phyloP scores from a whole-genome alignment of 805 yeast species.

The Metschnikowia dekortorum region DNA sequence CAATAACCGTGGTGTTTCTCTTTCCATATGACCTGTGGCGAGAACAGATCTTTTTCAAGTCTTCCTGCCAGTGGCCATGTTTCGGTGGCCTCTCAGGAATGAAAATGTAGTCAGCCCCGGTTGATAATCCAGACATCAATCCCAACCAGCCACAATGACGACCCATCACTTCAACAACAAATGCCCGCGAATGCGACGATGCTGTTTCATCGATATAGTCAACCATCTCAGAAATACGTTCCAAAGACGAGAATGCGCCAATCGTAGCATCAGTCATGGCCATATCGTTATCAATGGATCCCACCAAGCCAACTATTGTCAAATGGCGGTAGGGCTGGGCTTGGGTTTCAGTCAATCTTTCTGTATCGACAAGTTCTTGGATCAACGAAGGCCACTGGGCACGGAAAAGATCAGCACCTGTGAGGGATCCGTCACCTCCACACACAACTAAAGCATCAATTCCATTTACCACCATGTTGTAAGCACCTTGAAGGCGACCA shows the following conservation, averaged over 20 bases:
- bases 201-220: constrained; percentile 98
- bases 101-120: constrained; percentile 91
- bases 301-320: constrained; percentile 90
- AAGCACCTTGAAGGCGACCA: constrained; percentile 82
- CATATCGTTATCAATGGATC: constrained; percentile 98
- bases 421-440: constrained; percentile 98
- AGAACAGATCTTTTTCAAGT: constrained; percentile 66
- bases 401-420: constrained; percentile 95
- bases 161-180: constrained; percentile 98
- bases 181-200: constrained; percentile 93
- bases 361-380: constrained; percentile 57
- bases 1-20: constrained; percentile 92
- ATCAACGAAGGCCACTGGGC: constrained; percentile 91
- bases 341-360: constrained; percentile 55
- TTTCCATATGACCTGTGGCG: constrained; percentile 85
- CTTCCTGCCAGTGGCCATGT: constrained; percentile 70
- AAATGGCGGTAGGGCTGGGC: constrained; percentile 61
- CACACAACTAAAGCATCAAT: constrained; percentile 94
- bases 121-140: constrained; percentile 93
- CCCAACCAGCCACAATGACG: constrained; percentile 99
- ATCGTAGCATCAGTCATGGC: constrained; percentile 93
- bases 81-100: constrained; percentile 92
- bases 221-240: constrained; percentile 87
- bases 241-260: constrained; percentile 93
- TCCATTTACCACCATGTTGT: constrained; percentile 78